phyloP scores from a whole-genome alignment of 768 basidiomycete genomes.

The Suillus sp. region DNA sequence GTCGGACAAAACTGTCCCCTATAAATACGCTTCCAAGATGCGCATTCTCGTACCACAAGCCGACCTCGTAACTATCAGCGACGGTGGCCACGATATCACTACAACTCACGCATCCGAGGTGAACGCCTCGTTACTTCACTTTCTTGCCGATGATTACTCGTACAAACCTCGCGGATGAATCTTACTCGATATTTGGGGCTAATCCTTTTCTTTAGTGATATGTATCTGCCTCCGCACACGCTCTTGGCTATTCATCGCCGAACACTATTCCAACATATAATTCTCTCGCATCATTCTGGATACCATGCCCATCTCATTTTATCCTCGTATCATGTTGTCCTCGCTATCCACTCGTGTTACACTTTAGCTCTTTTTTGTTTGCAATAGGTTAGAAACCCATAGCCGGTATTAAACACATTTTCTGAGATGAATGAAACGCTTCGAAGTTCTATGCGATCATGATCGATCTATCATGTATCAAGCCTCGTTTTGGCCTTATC shows the following conservation, averaged over 20 bases:
- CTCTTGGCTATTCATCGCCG: not conserved
- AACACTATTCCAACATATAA: not conserved
- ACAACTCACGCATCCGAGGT: conserved; percentile 36
- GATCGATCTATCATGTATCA: not conserved
- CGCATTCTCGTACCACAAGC: conserved; percentile 32
- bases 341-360: conserved; percentile 1
- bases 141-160: conserved; percentile 19
- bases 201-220: not conserved
- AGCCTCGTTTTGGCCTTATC: not conserved
- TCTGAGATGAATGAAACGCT: not conserved
- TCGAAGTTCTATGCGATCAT: not conserved
- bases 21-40: conserved; percentile 34
- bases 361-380: not conserved
- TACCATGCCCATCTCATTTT: not conserved
- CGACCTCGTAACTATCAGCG: conserved; percentile 30
- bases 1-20: conserved; percentile 36
- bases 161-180: not conserved
- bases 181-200: not conserved
- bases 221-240: too few species aligned
- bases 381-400: not conserved
- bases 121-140: conserved; percentile 29
- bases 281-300: not conserved
- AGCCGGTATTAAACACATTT: not conserved
- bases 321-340: not conserved
- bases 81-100: conserved; percentile 35